Evolutionary conservation across 78 protist genomes (phyloP).

Genomic region (Dictyostelium capitatum): DNA sequence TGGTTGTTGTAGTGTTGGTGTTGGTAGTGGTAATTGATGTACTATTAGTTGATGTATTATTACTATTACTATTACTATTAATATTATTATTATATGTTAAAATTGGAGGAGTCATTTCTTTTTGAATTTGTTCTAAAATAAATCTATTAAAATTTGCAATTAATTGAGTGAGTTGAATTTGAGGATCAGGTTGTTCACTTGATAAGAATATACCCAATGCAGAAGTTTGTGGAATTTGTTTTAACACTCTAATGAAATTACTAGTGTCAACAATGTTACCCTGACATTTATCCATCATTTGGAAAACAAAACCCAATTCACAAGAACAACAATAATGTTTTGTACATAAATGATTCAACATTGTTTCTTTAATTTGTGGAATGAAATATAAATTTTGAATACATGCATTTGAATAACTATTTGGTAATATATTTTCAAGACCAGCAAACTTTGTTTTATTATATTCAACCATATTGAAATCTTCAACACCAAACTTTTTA

Average conservation of each 20-base stretch:
- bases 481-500: conserved; percentile 75
- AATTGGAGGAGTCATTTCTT: conserved; percentile 70
- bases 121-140: conserved; percentile 80
- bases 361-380: conserved; percentile 76
- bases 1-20: neutral
- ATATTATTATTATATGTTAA: neutral
- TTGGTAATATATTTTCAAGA: conserved; percentile 80
- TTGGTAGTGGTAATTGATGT: too few relatives aligned
- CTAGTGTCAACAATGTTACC: conserved; percentile 75
- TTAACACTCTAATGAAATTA: conserved; percentile 79
- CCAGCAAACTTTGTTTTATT: conserved; percentile 85
- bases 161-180: conserved; percentile 54
- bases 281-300: conserved; percentile 63
- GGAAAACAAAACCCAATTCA: conserved; percentile 88
- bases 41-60: neutral
- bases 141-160: conserved; percentile 76
- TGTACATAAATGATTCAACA: conserved; percentile 72
- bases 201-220: conserved; percentile 50
- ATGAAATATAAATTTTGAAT: conserved; percentile 87
- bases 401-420: conserved; percentile 81
- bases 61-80: neutral
- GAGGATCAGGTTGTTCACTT: conserved; percentile 56
- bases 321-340: conserved; percentile 82
- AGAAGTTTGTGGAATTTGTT: conserved; percentile 81
- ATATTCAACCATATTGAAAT: conserved; percentile 53